Evolutionary conservation across 208 protist species (phyloP).

Genomic region (Trypanosoma caninum): DNA sequence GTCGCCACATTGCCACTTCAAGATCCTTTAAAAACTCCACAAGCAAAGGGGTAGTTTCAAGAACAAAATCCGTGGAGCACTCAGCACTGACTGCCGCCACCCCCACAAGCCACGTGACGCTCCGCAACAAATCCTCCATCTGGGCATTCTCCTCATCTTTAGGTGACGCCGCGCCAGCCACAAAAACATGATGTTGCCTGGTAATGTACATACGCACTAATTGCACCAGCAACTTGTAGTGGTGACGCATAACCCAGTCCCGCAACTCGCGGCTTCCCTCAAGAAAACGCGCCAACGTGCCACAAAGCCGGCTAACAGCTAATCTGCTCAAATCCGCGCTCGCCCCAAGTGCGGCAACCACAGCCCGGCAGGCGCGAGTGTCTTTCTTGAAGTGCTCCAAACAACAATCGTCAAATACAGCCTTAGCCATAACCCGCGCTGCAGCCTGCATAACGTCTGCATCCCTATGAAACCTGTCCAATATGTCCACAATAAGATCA

Average conservation of each 20-base stretch:
- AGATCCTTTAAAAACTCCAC: conserved; percentile 47
- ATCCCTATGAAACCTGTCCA: conserved; percentile 30
- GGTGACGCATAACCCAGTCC: conserved; percentile 25
- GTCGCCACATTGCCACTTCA: conserved; percentile 26
- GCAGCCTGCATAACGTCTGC: conserved; percentile 45
- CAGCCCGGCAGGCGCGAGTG: conserved; percentile 29
- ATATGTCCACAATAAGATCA: conserved; percentile 32
- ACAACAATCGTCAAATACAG: conserved; percentile 55
- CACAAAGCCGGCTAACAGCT: conserved; percentile 18
- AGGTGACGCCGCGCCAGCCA: neutral
- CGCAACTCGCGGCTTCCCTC: conserved; percentile 25
- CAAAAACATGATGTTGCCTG: neutral
- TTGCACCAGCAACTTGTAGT: conserved; percentile 13
- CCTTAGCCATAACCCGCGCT: conserved; percentile 62
- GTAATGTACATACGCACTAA: conserved; percentile 12
- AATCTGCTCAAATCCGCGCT: conserved; percentile 20
- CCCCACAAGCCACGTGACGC: conserved; percentile 70
- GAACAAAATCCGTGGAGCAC: conserved; percentile 45
- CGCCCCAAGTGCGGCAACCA: conserved; percentile 29
- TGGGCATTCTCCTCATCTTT: conserved; percentile 6
- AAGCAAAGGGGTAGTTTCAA: conserved; percentile 33
- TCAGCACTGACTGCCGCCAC: conserved; percentile 49
- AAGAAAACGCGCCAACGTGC: conserved; percentile 28
- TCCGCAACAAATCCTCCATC: conserved; percentile 37
- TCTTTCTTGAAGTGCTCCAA: conserved; percentile 28